phyloP scores from a whole-genome alignment of 805 yeast species.

The Scheffersomyces lignosus region DNA sequence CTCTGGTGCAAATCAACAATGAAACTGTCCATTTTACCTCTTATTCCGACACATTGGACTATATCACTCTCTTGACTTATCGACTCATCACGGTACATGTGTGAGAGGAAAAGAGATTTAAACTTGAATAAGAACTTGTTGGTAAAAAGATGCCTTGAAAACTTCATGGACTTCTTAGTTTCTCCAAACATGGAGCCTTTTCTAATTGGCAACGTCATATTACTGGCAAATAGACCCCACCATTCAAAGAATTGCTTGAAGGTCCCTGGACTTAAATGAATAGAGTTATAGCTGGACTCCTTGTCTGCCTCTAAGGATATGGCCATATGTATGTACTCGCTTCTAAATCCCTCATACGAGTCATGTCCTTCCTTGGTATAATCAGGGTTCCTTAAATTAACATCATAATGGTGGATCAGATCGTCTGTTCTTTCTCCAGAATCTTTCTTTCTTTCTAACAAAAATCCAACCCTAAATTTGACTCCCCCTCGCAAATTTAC shows the following conservation, averaged over 20 bases:
- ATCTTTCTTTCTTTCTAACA: conserved; percentile 47
- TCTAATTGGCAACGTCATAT: conserved; percentile 75
- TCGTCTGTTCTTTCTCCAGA: conserved; percentile 41
- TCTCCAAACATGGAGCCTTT: conserved; percentile 71
- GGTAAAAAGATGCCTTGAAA: conserved; percentile 72
- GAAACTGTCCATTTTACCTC: conserved; percentile 39
- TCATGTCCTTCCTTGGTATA: conserved; percentile 41
- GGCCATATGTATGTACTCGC: conserved; percentile 41
- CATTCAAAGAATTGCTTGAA: conserved; percentile 71
- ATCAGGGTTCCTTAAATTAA: conserved; percentile 56
- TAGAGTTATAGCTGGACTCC: conserved; percentile 56
- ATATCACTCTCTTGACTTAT: conserved; percentile 40
- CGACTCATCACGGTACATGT: conserved; percentile 59
- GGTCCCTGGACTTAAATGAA: conserved; percentile 73
- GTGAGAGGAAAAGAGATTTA: conserved; percentile 72
- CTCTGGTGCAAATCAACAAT: conserved; percentile 43
- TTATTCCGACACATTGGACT: conserved; percentile 67
- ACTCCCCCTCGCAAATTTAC: conserved; percentile 63
- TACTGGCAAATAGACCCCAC: conserved; percentile 86
- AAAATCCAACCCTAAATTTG: conserved; percentile 55
- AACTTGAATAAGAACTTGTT: conserved; percentile 77
- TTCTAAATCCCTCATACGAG: conserved; percentile 41
- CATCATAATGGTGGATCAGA: conserved; percentile 61
- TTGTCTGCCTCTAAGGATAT: conserved; percentile 38
- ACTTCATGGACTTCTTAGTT: conserved; percentile 56